Evolutionary conservation across 768 basidiomycete genomes (phyloP), one percentile per base, ranked within the genome.

Genomic region (Porphyrellus cyaneotinctus): DNA sequence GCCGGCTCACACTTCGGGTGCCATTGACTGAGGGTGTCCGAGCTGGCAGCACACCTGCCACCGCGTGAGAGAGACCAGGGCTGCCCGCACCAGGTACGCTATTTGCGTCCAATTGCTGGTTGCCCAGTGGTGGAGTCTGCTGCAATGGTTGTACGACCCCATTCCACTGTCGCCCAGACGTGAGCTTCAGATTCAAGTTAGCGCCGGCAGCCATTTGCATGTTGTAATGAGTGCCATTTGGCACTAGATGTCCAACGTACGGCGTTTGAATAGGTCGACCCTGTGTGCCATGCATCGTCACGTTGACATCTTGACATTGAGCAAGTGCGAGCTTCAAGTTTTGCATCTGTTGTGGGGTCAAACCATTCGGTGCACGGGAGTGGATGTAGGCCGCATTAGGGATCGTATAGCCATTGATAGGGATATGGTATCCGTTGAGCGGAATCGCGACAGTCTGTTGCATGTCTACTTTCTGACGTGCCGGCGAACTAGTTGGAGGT

Each of bases 1-100:
- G 36, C 43, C 78, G 70, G 62, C 68, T 66, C 13, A 69, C 71
- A 22, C 72, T 71, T 39, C 80, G 78, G n/a, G 74, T 74, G 6
- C 83, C 82, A 59, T 81, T 82, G 18, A 79, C 76, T 0, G 83
- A 84, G 3, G 83, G 78, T 12, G 77, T 75, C 22, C 82, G 76
- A 17, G 60, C 59, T 22, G 76, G 76, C 3, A 75, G 71, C 17
- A 52, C 52, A 47, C 64, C 68, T 33, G 71, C 73, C 11, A 69
- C 61, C n/a, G 72, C 59, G 52, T 77, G 72, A 15, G 49, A 17
- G 28, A 54, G 56, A 32, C 47, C 64, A 9, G 75, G 77, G 56
- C 69, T 78, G 6, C 69, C 67, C 26, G 63, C 66, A 54, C 67
- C 67, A 1, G 72, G 59, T 24, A 10, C 28, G 14, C 24, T 38